phyloP scores from a whole-genome alignment of 139 green algal species.

The Trebouxia sp. region DNA sequence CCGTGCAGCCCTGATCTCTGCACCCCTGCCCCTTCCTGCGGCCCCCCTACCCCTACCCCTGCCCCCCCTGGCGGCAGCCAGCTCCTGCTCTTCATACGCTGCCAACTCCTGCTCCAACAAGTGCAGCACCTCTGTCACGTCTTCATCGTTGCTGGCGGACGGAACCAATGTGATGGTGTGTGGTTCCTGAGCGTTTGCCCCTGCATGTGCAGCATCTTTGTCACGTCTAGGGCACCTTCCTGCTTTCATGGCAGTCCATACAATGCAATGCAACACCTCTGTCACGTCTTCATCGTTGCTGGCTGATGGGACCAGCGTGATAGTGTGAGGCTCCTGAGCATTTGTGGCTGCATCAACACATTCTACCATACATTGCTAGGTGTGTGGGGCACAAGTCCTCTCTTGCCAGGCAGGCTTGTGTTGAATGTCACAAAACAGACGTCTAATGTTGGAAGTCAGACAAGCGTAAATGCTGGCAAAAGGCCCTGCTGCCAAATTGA shows the following conservation, averaged over 20 bases:
- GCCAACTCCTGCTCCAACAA: slow-evolving; percentile 13
- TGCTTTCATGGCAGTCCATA: neutral
- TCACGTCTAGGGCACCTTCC: too few relatives aligned
- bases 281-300: slow-evolving; percentile 2
- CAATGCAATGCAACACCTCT: neutral
- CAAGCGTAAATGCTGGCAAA: too few relatives aligned
- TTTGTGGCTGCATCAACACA: neutral
- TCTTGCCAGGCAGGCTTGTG: too few relatives aligned
- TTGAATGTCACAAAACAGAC: too few relatives aligned
- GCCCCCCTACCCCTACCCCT: neutral
- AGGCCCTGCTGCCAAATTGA: too few relatives aligned
- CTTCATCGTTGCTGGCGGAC: neutral
- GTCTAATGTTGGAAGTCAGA: too few relatives aligned
- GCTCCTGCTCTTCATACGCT: slow-evolving; percentile 15
- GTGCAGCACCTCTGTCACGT: slow-evolving; percentile 19
- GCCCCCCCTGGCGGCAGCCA: neutral
- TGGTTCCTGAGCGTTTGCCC: neutral
- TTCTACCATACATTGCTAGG: too few relatives aligned
- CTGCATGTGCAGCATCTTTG: neutral
- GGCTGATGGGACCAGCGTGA: neutral
- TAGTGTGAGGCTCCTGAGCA: neutral
- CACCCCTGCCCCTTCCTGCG: neutral
- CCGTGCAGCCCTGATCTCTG: neutral
- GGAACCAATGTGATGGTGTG: neutral
- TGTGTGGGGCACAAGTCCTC: too few relatives aligned